Evolutionary conservation across 2,329 filamentous ascomycete genomes (phyloP).

Genomic region (Colletotrichum spinosum): DNA sequence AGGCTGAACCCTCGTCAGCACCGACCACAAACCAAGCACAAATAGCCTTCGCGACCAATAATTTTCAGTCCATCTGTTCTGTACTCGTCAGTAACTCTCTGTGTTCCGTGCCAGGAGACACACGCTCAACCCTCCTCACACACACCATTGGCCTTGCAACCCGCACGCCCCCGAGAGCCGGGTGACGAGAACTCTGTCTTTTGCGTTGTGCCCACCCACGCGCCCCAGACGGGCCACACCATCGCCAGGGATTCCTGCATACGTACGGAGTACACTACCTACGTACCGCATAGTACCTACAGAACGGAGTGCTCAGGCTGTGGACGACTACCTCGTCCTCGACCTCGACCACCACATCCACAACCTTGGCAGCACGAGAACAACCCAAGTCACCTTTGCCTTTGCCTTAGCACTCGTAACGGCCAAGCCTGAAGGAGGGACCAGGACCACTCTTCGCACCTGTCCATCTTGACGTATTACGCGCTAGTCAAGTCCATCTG

Average conservation of each 20-base stretch:
- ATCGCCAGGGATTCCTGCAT: constrained; percentile 30
- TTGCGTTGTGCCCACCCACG: constrained; percentile 5
- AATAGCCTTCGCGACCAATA: too few species aligned
- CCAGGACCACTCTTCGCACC: constrained; percentile 32
- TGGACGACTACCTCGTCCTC: constrained; percentile 24
- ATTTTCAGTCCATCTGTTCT: background rate
- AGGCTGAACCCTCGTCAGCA: too few species aligned
- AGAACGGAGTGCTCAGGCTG: background rate
- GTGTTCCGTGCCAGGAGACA: background rate
- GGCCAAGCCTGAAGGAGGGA: constrained; percentile 23
- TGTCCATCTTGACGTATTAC: constrained; percentile 8
- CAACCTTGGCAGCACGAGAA: background rate
- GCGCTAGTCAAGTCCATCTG: constrained; percentile 37
- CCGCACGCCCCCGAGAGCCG: constrained; percentile 3
- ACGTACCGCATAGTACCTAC: too few species aligned
- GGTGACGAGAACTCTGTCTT: constrained; percentile 12
- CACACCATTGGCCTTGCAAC: background rate
- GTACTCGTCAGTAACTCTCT: background rate
- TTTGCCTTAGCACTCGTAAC: constrained; percentile 10
- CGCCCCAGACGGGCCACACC: constrained; percentile 20
- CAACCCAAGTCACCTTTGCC: constrained; percentile 1
- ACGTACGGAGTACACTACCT: constrained; percentile 1
- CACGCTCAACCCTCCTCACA: background rate
- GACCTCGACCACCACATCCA: constrained; percentile 13
- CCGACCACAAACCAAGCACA: too few species aligned